A percentile compares a stretch with the other conserved stretches of the same genome.
Evolutionary conservation across 2,329 filamentous ascomycete species (phyloP).

Genomic region (Phialophora tarda): DNA sequence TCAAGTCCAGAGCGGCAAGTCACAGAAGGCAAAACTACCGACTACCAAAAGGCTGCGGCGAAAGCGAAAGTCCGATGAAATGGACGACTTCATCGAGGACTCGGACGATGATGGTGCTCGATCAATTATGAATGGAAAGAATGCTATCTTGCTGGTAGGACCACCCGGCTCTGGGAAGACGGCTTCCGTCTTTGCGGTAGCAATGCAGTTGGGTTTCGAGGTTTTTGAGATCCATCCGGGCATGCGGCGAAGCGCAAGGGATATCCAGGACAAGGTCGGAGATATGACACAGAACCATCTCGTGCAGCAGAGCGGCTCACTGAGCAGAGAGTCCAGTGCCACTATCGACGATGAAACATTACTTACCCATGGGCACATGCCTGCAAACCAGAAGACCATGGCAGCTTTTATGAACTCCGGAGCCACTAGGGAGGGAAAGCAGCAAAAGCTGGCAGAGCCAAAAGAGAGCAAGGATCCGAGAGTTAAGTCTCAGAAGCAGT

Average conservation of each 20-base stretch:
- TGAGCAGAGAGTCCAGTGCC: slow-evolving; percentile 35
- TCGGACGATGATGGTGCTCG: slow-evolving; percentile 83
- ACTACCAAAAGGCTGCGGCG: slow-evolving; percentile 61
- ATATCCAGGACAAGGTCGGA: slow-evolving; percentile 88
- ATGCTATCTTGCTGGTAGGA: slow-evolving; percentile 86
- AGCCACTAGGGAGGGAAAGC: slow-evolving; percentile 32
- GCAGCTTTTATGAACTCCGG: slow-evolving; percentile 22
- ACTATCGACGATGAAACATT: slow-evolving; percentile 19
- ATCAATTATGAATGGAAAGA: slow-evolving; percentile 54
- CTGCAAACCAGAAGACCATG: slow-evolving; percentile 41
- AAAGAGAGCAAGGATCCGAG: slow-evolving; percentile 22
- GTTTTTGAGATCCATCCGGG: slow-evolving; percentile 93
- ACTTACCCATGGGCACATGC: slow-evolving; percentile 35
- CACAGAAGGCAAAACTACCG: slow-evolving; percentile 38
- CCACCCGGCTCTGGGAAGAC: slow-evolving; percentile 92
- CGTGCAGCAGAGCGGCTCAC: slow-evolving; percentile 59
- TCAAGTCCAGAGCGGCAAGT: slow-evolving; percentile 68
- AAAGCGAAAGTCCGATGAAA: slow-evolving; percentile 68
- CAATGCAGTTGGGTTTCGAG: slow-evolving; percentile 89
- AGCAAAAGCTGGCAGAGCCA: slow-evolving; percentile 36
- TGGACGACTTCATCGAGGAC: slow-evolving; percentile 80
- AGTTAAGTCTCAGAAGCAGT: slow-evolving; percentile 76
- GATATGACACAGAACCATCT: slow-evolving; percentile 97
- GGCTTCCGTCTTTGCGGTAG: slow-evolving; percentile 86
- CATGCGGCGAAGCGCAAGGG: slow-evolving; percentile 81